phyloP scores from a whole-genome alignment of 768 basidiomycete species.

The Filobasidium floriforme region DNA sequence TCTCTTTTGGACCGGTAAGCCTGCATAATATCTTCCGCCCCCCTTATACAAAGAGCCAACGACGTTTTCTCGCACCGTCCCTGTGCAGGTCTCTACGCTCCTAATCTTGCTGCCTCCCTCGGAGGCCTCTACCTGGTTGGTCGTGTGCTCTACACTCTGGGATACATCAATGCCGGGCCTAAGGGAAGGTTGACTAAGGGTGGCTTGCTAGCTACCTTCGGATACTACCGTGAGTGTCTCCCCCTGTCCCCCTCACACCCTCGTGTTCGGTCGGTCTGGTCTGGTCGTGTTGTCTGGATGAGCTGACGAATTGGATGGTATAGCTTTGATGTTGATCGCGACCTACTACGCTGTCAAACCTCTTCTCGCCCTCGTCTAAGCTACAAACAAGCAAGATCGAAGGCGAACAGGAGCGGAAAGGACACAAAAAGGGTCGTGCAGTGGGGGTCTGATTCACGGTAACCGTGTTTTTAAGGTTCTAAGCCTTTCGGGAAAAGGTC shows the following conservation, averaged over 20 bases:
- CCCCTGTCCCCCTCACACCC: not conserved
- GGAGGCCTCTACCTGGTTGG: slow-evolving; percentile 20
- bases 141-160: slow-evolving; percentile 21
- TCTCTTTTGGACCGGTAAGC: slow-evolving; percentile 17
- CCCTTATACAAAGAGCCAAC: not conserved
- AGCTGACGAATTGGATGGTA: not conserved
- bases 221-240: slow-evolving; percentile 5
- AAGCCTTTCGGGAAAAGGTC: too few species aligned
- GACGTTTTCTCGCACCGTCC: not conserved
- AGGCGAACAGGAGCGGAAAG: not conserved
- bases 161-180: slow-evolving; percentile 15
- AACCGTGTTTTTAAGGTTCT: too few species aligned
- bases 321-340: not conserved
- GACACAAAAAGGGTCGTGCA: too few species aligned
- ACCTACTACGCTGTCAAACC: slow-evolving; percentile 6
- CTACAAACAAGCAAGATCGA: not conserved
- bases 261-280: not conserved
- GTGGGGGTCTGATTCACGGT: too few species aligned
- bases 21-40: not conserved
- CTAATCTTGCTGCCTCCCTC: slow-evolving; percentile 11
- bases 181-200: slow-evolving; percentile 4
- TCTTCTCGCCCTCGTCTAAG: not conserved
- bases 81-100: slow-evolving; percentile 16
- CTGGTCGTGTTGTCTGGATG: not conserved
- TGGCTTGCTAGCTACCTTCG: slow-evolving; percentile 14